These are phyloP conservation scores for Hanseniaspora jakobsenii DNA, from an alignment of 805 yeast species.

Conservation along the genomic window DNA sequence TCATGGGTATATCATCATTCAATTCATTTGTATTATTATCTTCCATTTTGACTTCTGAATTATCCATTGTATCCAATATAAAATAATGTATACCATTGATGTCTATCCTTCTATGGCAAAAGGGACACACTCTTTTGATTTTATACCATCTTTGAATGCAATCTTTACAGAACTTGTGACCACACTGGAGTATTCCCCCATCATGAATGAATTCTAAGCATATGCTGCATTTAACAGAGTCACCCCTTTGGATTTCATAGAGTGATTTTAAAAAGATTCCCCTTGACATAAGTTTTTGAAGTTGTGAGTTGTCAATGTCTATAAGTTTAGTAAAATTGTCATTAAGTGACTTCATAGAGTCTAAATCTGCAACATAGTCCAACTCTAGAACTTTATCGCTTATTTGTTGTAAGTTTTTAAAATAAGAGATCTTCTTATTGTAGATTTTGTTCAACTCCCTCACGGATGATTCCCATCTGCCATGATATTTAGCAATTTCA, in stretches of 20 bases:
- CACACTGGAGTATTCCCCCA: constrained; percentile 81
- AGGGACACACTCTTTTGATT: constrained; percentile 54
- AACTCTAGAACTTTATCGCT: constrained; percentile 30
- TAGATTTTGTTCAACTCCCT: constrained; percentile 2
- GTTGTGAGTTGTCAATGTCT: constrained; percentile 20
- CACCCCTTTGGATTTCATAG: constrained; percentile 23
- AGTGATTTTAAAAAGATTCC: constrained; percentile 40
- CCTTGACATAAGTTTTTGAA: constrained; percentile 31
- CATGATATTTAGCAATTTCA: neutral
- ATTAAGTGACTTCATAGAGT: constrained; percentile 12
- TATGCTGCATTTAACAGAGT: constrained; percentile 49
- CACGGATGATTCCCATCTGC: constrained; percentile 2
- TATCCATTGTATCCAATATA: constrained; percentile 7
- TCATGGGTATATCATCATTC: no score
- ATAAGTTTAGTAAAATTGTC: constrained; percentile 20
- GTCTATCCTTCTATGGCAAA: constrained; percentile 52
- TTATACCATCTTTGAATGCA: constrained; percentile 69
- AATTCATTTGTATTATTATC: neutral
- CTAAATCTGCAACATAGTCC: constrained; percentile 16
- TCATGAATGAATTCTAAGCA: constrained; percentile 58
- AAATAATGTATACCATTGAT: constrained; percentile 53
- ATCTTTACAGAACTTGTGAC: constrained; percentile 77
- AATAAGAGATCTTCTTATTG: constrained; percentile 52
- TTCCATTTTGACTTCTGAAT: neutral
- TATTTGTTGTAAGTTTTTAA: constrained; percentile 68